phyloP scores from a whole-genome alignment of 108 stramenopile species.

The Pseudonitzschia multistriata region DNA sequence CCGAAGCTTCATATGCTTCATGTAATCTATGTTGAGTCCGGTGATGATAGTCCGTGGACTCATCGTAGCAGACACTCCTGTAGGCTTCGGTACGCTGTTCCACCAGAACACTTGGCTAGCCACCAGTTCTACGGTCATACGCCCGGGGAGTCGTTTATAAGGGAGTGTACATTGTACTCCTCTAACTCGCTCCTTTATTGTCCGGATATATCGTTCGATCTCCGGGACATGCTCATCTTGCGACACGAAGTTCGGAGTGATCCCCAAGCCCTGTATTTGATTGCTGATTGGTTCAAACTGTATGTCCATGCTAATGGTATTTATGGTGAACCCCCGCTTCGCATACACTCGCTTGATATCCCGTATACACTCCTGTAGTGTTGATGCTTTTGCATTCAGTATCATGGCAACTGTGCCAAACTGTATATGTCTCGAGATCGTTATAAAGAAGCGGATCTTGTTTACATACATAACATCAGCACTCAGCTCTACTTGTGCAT shows the following conservation, averaged over 20 bases:
- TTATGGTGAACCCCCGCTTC: constrained; percentile 26
- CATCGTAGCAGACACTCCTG: constrained; percentile 15
- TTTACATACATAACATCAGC: constrained; percentile 43
- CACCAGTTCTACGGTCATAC: constrained; percentile 31
- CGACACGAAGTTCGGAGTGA: not conserved
- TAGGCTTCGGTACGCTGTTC: constrained; percentile 10
- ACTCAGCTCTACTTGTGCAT: constrained; percentile 29
- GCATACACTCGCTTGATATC: constrained; percentile 11
- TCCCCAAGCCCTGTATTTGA: not conserved
- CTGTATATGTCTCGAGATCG: constrained; percentile 27
- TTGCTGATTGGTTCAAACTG: constrained; percentile 27
- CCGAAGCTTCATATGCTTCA: constrained; percentile 22
- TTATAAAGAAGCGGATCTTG: constrained; percentile 36
- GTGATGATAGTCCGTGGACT: constrained; percentile 28
- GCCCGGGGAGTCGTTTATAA: constrained; percentile 13
- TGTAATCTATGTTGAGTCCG: constrained; percentile 5
- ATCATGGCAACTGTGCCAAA: constrained; percentile 27
- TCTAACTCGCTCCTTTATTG: constrained; percentile 37
- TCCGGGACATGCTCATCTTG: constrained; percentile 32
- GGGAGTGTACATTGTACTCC: constrained; percentile 20
- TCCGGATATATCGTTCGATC: constrained; percentile 26
- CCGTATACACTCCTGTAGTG: not conserved
- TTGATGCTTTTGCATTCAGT: not conserved
- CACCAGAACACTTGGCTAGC: constrained; percentile 20
- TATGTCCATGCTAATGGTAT: constrained; percentile 17